These are phyloP conservation scores for Rhodotorula kratochvilovae DNA, from an alignment of 768 basidiomycete genomes.

Conservation along the genomic window DNA sequence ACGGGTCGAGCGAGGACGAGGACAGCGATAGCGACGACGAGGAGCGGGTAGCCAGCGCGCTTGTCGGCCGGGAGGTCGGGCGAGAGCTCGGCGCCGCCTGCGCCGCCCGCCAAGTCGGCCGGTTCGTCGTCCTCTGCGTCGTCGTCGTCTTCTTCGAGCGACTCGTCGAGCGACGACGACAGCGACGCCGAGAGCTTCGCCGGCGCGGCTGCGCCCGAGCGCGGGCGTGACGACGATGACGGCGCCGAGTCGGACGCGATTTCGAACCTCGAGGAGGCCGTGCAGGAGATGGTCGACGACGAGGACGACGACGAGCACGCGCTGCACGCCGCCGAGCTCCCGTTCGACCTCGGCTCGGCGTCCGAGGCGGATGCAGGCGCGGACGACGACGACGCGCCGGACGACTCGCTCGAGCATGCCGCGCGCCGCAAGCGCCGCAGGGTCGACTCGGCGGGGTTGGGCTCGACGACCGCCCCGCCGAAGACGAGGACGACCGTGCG, in stretches of 20 bases:
- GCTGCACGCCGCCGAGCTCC: not conserved
- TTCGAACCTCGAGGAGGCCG: not conserved
- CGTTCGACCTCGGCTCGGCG: not conserved
- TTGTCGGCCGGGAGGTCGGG: slow-evolving; percentile 45
- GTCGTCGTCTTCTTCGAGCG: not conserved
- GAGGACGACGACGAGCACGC: slow-evolving; percentile 2
- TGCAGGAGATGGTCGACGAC: not conserved
- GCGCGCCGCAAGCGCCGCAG: not conserved
- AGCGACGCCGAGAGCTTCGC: not conserved
- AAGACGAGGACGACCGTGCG: not conserved
- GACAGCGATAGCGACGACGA: slow-evolving; percentile 46
- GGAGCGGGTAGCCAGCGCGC: slow-evolving; percentile 42
- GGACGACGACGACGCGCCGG: not conserved
- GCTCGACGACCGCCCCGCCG: not conserved
- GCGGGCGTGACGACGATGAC: not conserved
- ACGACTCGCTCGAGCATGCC: slow-evolving; percentile 1
- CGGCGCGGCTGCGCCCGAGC: not conserved
- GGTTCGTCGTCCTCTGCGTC: not conserved
- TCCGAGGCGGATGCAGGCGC: not conserved
- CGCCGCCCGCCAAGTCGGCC: not conserved
- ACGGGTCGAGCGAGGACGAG: slow-evolving; percentile 47
- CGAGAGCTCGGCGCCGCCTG: slow-evolving; percentile 47
- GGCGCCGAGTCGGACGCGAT: not conserved
- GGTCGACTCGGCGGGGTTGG: not conserved
- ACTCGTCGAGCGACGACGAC: not conserved